phyloP scores from a whole-genome alignment of 768 basidiomycete genomes.

The Rhodocollybia butyracea region DNA sequence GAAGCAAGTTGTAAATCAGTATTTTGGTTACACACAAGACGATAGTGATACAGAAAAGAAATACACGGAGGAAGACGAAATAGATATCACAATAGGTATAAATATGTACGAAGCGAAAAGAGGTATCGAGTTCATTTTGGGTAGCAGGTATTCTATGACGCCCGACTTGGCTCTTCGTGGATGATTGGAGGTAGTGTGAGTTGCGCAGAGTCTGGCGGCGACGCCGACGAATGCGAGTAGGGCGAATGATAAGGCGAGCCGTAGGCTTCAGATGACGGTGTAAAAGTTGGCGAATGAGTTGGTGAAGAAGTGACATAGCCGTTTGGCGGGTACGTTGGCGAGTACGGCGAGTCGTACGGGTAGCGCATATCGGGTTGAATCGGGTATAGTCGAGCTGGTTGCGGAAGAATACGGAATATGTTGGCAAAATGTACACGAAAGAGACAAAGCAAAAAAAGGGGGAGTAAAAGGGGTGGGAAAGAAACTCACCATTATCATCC shows the following conservation, averaged over 20 bases:
- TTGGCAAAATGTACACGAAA: slow-evolving; percentile 16
- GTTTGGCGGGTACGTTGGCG: not conserved
- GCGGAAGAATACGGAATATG: not conserved
- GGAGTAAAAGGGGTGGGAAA: slow-evolving; percentile 9
- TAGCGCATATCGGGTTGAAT: not conserved
- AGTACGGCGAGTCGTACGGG: slow-evolving; percentile 1
- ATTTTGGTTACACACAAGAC: not conserved
- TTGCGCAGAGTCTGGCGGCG: not conserved
- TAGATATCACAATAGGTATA: slow-evolving; percentile 1
- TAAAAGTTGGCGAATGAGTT: not conserved
- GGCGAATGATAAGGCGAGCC: not conserved
- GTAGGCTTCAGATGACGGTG: not conserved
- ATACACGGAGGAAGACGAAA: not conserved
- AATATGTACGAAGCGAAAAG: not conserved
- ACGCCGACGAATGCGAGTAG: not conserved
- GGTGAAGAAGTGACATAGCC: slow-evolving; percentile 4
- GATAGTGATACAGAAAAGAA: slow-evolving; percentile 6
- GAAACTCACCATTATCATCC: slow-evolving; percentile 69
- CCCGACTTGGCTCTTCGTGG: not conserved
- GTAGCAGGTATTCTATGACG: not conserved
- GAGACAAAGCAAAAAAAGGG: slow-evolving; percentile 3
- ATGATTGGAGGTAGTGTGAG: not conserved
- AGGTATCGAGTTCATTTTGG: slow-evolving; percentile 1
- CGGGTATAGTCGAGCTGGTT: not conserved
- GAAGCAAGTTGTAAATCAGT: slow-evolving; percentile 1